Percentiles rank a stretch among this genome's conserved stretches.
These are phyloP conservation scores for Fusarium cicatricum DNA, from an alignment of 2,329 filamentous ascomycete species.

Conservation along the genomic window DNA sequence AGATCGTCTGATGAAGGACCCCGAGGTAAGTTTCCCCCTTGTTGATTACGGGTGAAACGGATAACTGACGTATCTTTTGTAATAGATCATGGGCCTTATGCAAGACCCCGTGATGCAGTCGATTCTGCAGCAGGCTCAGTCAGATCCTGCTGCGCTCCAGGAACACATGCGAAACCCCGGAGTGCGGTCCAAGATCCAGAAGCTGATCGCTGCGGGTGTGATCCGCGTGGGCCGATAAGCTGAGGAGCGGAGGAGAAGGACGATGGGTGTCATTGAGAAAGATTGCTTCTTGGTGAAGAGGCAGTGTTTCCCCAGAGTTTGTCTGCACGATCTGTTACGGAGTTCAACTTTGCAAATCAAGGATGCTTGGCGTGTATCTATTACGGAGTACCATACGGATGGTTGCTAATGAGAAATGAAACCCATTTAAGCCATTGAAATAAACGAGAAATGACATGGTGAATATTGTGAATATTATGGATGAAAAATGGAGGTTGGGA, in stretches of 20 bases:
- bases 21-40: slow-evolving; percentile 71
- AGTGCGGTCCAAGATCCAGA: slow-evolving; percentile 90
- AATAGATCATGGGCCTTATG: slow-evolving; percentile 86
- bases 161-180: slow-evolving; percentile 96
- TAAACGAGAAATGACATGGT: slow-evolving; percentile 9
- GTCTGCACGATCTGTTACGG: slow-evolving; percentile 26
- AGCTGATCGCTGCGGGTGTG: slow-evolving; percentile 90
- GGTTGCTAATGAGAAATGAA: slow-evolving; percentile 45
- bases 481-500: neutral
- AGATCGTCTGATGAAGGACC: slow-evolving; percentile 88
- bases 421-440: slow-evolving; percentile 30
- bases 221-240: slow-evolving; percentile 73
- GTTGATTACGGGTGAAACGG: slow-evolving; percentile 1
- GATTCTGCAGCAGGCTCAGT: slow-evolving; percentile 95
- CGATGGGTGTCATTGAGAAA: slow-evolving; percentile 21
- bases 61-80: slow-evolving; percentile 38
- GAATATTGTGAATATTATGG: neutral
- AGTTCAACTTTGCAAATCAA: slow-evolving; percentile 27
- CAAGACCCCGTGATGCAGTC: slow-evolving; percentile 98
- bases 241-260: neutral
- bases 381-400: slow-evolving; percentile 37
- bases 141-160: slow-evolving; percentile 87
- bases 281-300: slow-evolving; percentile 24
- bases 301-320: slow-evolving; percentile 25
- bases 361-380: slow-evolving; percentile 42